A percentile compares a stretch with the other conserved stretches of the same genome.
phyloP scores from a whole-genome alignment of 2,329 filamentous ascomycete species.

The Fusarium decemcellulare region DNA sequence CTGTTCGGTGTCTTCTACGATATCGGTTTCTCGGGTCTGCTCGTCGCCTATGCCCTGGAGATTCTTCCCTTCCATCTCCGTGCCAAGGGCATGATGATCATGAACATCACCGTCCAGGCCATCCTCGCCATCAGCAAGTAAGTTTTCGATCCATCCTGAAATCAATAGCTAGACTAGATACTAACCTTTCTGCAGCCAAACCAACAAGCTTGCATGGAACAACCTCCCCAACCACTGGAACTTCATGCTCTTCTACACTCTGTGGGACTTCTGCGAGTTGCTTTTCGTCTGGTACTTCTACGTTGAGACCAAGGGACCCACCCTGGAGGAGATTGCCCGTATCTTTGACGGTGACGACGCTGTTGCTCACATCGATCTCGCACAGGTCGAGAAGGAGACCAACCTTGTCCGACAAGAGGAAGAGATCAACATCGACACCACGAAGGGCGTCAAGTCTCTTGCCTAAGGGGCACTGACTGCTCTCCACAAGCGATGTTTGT shows the following conservation, averaged over 20 bases:
- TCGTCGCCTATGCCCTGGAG: conserved; percentile 71
- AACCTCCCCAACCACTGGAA: conserved; percentile 73
- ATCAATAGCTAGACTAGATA: neutral
- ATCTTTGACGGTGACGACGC: conserved; percentile 79
- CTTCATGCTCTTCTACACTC: conserved; percentile 76
- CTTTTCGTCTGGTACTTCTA: conserved; percentile 77
- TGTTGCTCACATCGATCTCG: conserved; percentile 67
- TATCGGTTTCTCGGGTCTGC: conserved; percentile 71
- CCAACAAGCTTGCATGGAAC: conserved; percentile 75
- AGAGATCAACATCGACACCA: conserved; percentile 22
- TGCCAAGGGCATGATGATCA: conserved; percentile 73
- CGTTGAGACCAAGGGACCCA: conserved; percentile 79
- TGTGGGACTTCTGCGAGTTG: conserved; percentile 73
- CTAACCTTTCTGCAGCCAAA: conserved; percentile 60
- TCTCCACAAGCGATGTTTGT: neutral
- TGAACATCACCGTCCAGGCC: conserved; percentile 75
- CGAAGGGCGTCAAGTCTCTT: conserved; percentile 32
- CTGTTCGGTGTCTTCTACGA: conserved; percentile 72
- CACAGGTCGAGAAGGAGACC: conserved; percentile 69
- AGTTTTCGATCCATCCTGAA: conserved; percentile 35
- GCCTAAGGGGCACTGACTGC: conserved; percentile 8
- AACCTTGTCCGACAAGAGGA: conserved; percentile 47
- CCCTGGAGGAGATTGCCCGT: conserved; percentile 72
- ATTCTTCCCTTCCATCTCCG: conserved; percentile 71
- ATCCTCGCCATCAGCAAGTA: conserved; percentile 73